A percentile compares a stretch with the other conserved stretches of the same genome.
Evolutionary conservation across 75 land plant genomes (phyloP).

Genomic region (Sequoiadendron giganteum): DNA sequence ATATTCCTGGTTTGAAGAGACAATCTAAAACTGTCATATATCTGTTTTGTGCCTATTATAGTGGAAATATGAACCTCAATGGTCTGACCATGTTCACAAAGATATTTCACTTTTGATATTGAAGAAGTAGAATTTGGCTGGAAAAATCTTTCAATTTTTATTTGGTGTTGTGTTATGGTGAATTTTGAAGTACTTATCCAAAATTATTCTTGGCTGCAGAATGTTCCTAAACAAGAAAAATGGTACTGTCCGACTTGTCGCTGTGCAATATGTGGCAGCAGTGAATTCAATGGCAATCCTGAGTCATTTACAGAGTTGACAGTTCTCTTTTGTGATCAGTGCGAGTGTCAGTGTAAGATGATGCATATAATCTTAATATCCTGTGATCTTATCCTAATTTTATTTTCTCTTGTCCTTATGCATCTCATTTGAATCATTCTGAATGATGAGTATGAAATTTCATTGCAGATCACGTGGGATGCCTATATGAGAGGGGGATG

Average conservation of each 20-base stretch:
- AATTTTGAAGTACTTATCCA: not conserved
- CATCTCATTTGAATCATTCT: not conserved
- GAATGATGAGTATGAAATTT: not conserved
- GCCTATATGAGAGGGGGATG: slow-evolving; percentile 31
- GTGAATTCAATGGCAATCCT: slow-evolving; percentile 22
- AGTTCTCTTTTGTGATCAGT: slow-evolving; percentile 60
- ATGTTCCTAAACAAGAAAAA: slow-evolving; percentile 41
- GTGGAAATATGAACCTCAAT: not conserved
- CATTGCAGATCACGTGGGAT: slow-evolving; percentile 57
- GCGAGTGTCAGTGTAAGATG: slow-evolving; percentile 69
- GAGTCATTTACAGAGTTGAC: slow-evolving; percentile 14
- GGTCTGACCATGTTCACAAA: not conserved
- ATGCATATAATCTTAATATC: not conserved
- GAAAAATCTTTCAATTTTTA: not conserved
- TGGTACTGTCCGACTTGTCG: slow-evolving; percentile 80
- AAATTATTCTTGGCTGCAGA: slow-evolving; percentile 26
- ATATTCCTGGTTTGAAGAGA: not conserved
- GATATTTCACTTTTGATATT: not conserved
- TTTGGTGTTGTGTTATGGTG: not conserved
- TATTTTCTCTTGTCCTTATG: not conserved
- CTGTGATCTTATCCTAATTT: slow-evolving; percentile 1
- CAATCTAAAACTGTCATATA: not conserved
- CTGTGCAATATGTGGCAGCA: slow-evolving; percentile 48
- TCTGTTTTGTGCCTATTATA: not conserved
- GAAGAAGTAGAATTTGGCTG: not conserved